These are phyloP conservation scores for Fusarium sterilihyphosum DNA, from an alignment of 2,329 filamentous ascomycete species.

Conservation along the genomic window DNA sequence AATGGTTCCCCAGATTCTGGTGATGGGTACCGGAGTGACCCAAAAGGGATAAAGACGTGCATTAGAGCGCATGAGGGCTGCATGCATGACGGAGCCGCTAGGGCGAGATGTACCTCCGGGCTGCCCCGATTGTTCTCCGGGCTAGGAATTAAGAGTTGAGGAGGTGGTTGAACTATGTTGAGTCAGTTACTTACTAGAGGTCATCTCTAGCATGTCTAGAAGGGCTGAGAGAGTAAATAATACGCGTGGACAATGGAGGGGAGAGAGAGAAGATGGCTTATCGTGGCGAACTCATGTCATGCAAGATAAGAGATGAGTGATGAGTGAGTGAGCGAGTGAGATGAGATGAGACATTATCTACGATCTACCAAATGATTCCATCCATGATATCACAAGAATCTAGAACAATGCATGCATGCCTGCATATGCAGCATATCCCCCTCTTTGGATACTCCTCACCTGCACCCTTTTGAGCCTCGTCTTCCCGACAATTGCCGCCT, in stretches of 20 bases:
- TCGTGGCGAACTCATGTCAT: neutral
- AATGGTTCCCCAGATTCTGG: constrained; percentile 33
- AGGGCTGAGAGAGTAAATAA: neutral
- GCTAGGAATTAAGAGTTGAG: neutral
- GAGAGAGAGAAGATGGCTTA: neutral
- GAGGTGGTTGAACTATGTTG: neutral
- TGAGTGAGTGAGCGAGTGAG: neutral
- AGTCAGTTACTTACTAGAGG: neutral
- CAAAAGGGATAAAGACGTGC: constrained; percentile 31
- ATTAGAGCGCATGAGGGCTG: constrained; percentile 21
- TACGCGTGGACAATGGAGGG: neutral
- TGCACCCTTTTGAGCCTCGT: constrained; percentile 25
- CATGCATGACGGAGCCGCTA: constrained; percentile 23
- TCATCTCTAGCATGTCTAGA: neutral
- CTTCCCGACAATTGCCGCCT: constrained; percentile 37
- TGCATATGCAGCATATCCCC: neutral
- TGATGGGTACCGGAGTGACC: constrained; percentile 31
- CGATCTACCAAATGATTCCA: constrained; percentile 11
- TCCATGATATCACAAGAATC: constrained; percentile 21
- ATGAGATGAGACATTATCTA: neutral
- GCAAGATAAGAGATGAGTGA: neutral
- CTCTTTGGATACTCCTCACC: constrained; percentile 23
- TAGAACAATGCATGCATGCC: constrained; percentile 3
- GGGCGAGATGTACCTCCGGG: constrained; percentile 14
- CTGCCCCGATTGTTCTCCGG: constrained; percentile 15